phyloP scores from a whole-genome alignment of 106 monocot species.

The Phalaenopsis aphrodite region DNA sequence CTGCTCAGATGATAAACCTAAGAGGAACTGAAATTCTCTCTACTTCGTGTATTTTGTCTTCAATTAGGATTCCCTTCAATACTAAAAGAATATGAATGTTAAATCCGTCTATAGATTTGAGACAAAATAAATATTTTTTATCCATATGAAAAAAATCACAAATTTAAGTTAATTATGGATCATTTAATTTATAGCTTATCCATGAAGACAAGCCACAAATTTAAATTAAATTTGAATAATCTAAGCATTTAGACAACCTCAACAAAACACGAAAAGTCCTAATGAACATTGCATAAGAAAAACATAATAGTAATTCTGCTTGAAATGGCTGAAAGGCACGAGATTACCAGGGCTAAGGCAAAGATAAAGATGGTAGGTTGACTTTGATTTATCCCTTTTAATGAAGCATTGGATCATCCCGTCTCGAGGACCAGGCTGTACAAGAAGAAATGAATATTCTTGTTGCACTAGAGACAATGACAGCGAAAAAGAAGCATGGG shows the following conservation, averaged over 20 bases:
- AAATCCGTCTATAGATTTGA: no score
- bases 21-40: no score
- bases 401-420: constrained; percentile 68
- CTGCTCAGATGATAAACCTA: no score
- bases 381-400: constrained; percentile 57
- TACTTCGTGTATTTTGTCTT: no score
- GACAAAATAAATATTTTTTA: no score
- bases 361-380: constrained; percentile 55
- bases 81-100: no score
- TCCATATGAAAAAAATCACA: no score
- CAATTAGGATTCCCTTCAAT: no score
- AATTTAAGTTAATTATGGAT: not conserved
- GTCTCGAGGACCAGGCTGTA: constrained; percentile 59
- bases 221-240: not conserved
- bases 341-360: constrained; percentile 53
- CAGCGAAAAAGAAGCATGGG: not conserved
- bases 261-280: not conserved
- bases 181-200: not conserved
- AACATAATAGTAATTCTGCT: not conserved
- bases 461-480: not conserved
- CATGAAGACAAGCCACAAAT: not conserved
- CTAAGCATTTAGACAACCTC: no score
- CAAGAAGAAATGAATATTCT: not conserved
- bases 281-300: not conserved
- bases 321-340: not conserved